Evolutionary conservation across 169 alveolate species (phyloP), one percentile per base, ranked within the genome.

Genomic region (Plasmodium berghei): DNA sequence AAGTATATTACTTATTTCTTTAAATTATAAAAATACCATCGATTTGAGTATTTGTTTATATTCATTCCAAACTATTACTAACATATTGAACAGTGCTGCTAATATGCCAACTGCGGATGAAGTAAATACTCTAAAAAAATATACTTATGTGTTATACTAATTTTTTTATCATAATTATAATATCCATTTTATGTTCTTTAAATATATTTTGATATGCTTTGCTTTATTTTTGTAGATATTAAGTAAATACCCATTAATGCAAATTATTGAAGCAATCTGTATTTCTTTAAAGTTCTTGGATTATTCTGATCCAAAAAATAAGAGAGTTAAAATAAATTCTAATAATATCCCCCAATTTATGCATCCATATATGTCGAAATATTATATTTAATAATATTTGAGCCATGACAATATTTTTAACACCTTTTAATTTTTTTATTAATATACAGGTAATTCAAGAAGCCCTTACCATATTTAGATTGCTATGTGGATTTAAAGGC

Each of bases 401-500:
- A 59, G 1, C 9, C n/a, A 26, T 14, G 56, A 5, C 14, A 16
- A 14, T 52, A 52, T 14, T 16, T 14, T 9, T 52, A 16, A 52
- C 56, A 75, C 8, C 12, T 48, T 6, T 16, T 24, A 18, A 1
- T 34, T 28, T 52, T 28, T 58, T 34, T 34, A 34, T 48, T 42
- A 48, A 42, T 10, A 20, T 64, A 16, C 67, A 75, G 85, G 61
- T 83, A 67, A 83, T 66, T 61, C 90, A 83, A 83, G 90, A 83
- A 24, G 69, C 69, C 8, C 22, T 83, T 24, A 67, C 24, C 49
- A 83, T 62, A 58, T 83, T 83, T 49, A 69, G 90, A 49, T 42
- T 83, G 24, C 67, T 83, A 45, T 83, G 90, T 46, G 90, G 90
- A 22, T 83, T 83, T 24, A 83, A 83, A 83, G 90, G 67, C 24